phyloP scores from a whole-genome alignment of 2,329 filamentous ascomycete genomes.

The Colletotrichum incanum region DNA sequence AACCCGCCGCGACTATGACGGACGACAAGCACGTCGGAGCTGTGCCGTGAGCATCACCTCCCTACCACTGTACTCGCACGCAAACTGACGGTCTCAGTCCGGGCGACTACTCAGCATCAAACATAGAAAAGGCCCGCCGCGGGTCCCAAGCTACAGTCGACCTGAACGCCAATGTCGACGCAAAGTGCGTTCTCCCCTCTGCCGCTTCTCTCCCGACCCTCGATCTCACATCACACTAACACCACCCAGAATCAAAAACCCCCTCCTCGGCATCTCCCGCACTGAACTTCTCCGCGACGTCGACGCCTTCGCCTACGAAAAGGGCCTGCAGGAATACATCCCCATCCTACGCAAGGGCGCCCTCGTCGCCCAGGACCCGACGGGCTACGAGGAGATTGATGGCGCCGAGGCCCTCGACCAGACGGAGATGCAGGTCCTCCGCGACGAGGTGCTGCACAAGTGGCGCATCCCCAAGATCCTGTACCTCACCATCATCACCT shows the following conservation, averaged over 20 bases:
- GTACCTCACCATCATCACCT: conserved; percentile 66
- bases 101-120: conserved; percentile 6
- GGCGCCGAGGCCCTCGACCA: conserved; percentile 57
- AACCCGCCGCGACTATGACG: conserved; percentile 16
- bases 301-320: conserved; percentile 65
- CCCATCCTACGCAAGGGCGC: conserved; percentile 64
- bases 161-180: conserved; percentile 63
- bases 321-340: conserved; percentile 62
- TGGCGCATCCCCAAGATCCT: conserved; percentile 66
- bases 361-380: conserved; percentile 68
- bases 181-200: conserved; percentile 55
- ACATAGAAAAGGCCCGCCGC: conserved; percentile 29
- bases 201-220: not conserved
- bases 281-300: conserved; percentile 67
- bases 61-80: fast-evolving
- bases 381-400: conserved; percentile 62
- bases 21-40: conserved; percentile 25
- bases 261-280: conserved; percentile 61
- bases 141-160: conserved; percentile 50
- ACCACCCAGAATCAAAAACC: conserved; percentile 58
- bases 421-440: conserved; percentile 58
- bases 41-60: conserved; percentile 4
- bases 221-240: conserved; percentile 40
- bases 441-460: conserved; percentile 62
- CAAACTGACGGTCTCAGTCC: conserved; percentile 2